These are phyloP conservation scores for Scutellaria minor DNA, from an alignment of 257 asterid genomes.

Conservation along the genomic window DNA sequence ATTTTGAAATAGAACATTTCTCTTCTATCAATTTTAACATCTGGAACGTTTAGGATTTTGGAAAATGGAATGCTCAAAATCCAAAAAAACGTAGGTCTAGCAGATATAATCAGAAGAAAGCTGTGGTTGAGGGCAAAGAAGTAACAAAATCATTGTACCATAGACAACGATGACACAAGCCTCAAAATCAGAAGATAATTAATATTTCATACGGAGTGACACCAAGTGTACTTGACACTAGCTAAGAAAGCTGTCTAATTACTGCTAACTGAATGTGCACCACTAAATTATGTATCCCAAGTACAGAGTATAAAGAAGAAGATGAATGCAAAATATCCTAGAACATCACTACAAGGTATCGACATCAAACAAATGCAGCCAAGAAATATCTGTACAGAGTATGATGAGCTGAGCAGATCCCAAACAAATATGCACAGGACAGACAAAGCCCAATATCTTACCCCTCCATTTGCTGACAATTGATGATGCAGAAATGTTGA, in stretches of 20 bases:
- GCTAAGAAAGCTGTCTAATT: constrained; percentile 21
- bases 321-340: background rate
- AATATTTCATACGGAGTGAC: background rate
- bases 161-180: constrained; percentile 12
- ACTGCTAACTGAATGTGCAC: constrained; percentile 19
- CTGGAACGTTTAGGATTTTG: constrained; percentile 11
- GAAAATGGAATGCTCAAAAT: background rate
- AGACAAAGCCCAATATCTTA: constrained; percentile 43
- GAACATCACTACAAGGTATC: constrained; percentile 7
- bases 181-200: constrained; percentile 12
- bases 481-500: constrained; percentile 98
- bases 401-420: constrained; percentile 20
- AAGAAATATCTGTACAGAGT: constrained; percentile 7
- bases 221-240: constrained; percentile 5
- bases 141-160: constrained; percentile 15
- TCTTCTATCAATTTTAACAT: constrained; percentile 15
- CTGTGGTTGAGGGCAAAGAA: constrained; percentile 14
- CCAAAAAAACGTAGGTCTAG: constrained; percentile 8
- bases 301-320: constrained; percentile 2
- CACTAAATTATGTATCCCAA: constrained; percentile 9
- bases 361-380: constrained; percentile 20
- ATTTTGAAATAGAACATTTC: background rate
- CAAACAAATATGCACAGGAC: constrained; percentile 14
- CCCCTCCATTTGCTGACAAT: constrained; percentile 99
- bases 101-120: constrained; percentile 6